Evolutionary conservation across 2,329 filamentous ascomycete genomes (phyloP).

Genomic region (Zelopaecilomyces penicillatus): DNA sequence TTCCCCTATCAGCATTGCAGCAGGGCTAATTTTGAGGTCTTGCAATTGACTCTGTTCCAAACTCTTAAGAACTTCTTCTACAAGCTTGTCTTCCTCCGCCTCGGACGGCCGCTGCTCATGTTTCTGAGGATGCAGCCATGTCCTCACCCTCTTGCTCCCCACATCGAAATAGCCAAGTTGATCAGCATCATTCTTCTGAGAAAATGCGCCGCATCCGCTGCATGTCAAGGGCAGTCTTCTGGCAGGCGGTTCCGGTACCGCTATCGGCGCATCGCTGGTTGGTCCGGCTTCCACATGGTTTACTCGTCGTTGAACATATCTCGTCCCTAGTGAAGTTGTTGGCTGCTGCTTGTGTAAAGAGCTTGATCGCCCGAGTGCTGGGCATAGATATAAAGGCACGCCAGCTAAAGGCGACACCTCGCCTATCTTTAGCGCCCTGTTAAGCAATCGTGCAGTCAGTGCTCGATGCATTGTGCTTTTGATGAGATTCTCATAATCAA

Average conservation of each 20-base stretch:
- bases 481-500: neutral
- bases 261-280: neutral
- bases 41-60: slow-evolving; percentile 34
- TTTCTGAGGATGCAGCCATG: slow-evolving; percentile 29
- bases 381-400: slow-evolving; percentile 42
- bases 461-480: slow-evolving; percentile 33
- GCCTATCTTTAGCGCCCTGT: slow-evolving; percentile 32
- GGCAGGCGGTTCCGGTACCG: neutral
- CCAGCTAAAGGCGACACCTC: slow-evolving; percentile 28
- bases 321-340: neutral
- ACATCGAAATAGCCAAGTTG: slow-evolving; percentile 50
- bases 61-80: slow-evolving; percentile 35
- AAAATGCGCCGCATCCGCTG: slow-evolving; percentile 56
- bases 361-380: slow-evolving; percentile 26
- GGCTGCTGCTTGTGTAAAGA: slow-evolving; percentile 8
- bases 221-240: slow-evolving; percentile 47
- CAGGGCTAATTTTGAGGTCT: slow-evolving; percentile 38
- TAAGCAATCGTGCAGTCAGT: slow-evolving; percentile 34
- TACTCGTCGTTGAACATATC: slow-evolving; percentile 12
- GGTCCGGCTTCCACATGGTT: slow-evolving; percentile 19
- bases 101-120: slow-evolving; percentile 11
- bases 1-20: slow-evolving; percentile 25
- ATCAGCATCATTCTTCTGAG: slow-evolving; percentile 44
- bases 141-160: slow-evolving; percentile 40
- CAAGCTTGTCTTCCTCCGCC: slow-evolving; percentile 36